Evolutionary conservation across 371 early-diverging fungal species (phyloP).

Genomic region (Syncephalastrum sp.): DNA sequence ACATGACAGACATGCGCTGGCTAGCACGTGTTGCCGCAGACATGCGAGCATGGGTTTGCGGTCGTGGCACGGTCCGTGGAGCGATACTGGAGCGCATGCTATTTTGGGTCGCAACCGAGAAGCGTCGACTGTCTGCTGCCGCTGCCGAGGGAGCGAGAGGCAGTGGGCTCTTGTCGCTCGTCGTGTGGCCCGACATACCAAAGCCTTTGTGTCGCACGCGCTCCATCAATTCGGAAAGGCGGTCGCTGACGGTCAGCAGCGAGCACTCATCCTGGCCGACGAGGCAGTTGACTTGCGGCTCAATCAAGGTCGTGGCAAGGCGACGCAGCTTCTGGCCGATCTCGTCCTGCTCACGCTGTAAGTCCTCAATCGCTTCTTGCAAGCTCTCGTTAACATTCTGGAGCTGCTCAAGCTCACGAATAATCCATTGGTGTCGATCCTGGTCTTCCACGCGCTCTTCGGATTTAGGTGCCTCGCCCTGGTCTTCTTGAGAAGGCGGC

Average conservation of each 20-base stretch:
- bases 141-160: neutral
- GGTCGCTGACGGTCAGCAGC: constrained; percentile 35
- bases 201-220: constrained; percentile 31
- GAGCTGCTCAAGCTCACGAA: constrained; percentile 57
- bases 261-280: constrained; percentile 37
- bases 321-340: constrained; percentile 33
- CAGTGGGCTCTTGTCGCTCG: constrained; percentile 1
- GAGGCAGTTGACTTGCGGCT: constrained; percentile 43
- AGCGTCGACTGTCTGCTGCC: neutral
- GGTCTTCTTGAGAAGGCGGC: neutral
- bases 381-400: constrained; percentile 46
- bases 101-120: constrained; percentile 10
- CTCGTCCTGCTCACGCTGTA: constrained; percentile 42
- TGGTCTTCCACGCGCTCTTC: constrained; percentile 31
- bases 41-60: constrained; percentile 3
- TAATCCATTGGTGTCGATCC: constrained; percentile 57
- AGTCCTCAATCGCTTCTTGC: constrained; percentile 33
- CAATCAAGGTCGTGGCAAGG: constrained; percentile 24
- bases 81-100: constrained; percentile 3
- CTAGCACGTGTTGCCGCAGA: constrained; percentile 14
- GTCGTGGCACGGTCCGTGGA: neutral
- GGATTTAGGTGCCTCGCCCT: constrained; percentile 18
- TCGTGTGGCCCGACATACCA: constrained; percentile 12
- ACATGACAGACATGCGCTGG: constrained; percentile 37
- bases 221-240: constrained; percentile 37